A percentile compares a stretch with the other conserved stretches of the same genome.
Evolutionary conservation across 73 alveolate genomes (phyloP).

Genomic region (Effrenium voratum): DNA sequence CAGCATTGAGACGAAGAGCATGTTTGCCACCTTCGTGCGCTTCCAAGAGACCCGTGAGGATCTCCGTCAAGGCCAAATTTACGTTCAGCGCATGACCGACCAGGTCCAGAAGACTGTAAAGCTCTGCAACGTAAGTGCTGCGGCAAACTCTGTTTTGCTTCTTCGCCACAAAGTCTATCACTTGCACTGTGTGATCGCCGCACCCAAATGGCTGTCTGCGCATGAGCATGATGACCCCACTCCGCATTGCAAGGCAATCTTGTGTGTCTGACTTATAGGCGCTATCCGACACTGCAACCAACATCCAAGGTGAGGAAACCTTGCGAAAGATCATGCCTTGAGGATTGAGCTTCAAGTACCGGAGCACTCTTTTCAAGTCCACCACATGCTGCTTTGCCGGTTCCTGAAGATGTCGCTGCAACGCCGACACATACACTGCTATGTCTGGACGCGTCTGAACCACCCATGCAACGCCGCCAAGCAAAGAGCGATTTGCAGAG

Average conservation of each 20-base stretch:
- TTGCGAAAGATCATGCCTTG: not conserved
- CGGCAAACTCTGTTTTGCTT: conserved; percentile 9
- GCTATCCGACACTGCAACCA: conserved; percentile 10
- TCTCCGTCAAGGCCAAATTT: not conserved
- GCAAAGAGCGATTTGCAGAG: not conserved
- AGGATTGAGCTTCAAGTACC: not conserved
- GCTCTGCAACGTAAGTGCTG: conserved; percentile 33
- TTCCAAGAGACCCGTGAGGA: not conserved
- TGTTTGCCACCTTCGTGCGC: not conserved
- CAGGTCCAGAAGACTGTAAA: not conserved
- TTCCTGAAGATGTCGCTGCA: conserved; percentile 8
- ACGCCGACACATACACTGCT: conserved; percentile 5
- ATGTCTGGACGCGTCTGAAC: conserved; percentile 44
- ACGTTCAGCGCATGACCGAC: not conserved
- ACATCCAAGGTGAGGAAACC: not conserved
- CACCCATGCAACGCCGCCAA: conserved; percentile 50
- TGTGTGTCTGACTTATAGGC: conserved; percentile 4
- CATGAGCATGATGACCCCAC: conserved; percentile 1
- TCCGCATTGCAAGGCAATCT: conserved; percentile 9
- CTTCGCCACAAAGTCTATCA: not conserved
- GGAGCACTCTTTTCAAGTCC: not conserved
- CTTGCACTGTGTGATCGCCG: not conserved
- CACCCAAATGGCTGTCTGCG: not conserved
- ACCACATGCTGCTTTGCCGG: not conserved
- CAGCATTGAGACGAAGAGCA: not conserved